Conservation (phyloP, 306 rosid species). For the Hippophae rhamnoides region DNA sequence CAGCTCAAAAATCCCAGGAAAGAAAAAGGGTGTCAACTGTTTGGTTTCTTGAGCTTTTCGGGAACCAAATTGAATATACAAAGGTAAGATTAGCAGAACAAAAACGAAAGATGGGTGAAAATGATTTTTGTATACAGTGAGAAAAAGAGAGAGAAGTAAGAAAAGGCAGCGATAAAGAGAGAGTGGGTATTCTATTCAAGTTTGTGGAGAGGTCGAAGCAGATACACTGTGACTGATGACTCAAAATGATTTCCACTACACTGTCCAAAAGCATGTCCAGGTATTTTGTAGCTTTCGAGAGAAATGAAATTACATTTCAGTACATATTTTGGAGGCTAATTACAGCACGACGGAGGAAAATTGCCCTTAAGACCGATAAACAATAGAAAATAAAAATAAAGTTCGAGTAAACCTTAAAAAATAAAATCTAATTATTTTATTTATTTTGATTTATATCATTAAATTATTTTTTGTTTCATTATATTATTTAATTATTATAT, state of each 20-base stretch:
- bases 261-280: constrained; percentile 45
- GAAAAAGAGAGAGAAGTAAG: constrained; percentile 15
- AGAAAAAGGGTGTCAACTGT: constrained; percentile 13
- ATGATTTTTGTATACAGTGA: constrained; percentile 18
- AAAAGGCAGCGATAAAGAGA: background rate
- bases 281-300: constrained; percentile 53
- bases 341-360: constrained; percentile 16
- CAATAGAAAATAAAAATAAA: no score
- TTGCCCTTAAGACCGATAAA: no score
- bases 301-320: constrained; percentile 20
- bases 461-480: no score
- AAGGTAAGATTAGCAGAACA: constrained; percentile 17
- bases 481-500: no score
- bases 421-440: no score
- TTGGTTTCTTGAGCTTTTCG: constrained; percentile 22
- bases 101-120: constrained; percentile 21
- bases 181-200: constrained; percentile 3
- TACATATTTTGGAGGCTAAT: constrained; percentile 18
- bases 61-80: constrained; percentile 34
- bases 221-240: constrained; percentile 35
- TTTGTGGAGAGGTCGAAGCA: constrained; percentile 34
- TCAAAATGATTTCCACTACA: constrained; percentile 45
- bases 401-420: no score
- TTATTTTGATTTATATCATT: no score
- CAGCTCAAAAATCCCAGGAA: background rate